Percentiles rank a stretch among this genome's conserved stretches.
These are phyloP conservation scores for Phialocephala subalpina DNA, from an alignment of 2,329 filamentous ascomycete genomes.

Conservation along the genomic window DNA sequence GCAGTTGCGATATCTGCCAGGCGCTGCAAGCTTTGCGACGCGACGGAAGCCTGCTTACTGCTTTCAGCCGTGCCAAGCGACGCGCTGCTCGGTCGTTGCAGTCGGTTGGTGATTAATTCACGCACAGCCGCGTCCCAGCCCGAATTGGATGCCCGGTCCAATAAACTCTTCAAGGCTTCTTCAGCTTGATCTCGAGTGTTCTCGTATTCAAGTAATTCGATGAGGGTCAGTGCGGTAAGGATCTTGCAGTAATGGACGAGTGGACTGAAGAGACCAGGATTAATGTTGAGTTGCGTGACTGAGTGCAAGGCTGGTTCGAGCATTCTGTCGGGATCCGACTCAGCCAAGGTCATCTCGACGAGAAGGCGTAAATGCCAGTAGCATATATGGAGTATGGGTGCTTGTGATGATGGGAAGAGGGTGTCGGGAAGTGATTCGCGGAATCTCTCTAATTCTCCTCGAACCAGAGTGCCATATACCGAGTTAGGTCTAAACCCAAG, in stretches of 20 bases:
- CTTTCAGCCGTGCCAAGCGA: constrained; percentile 17
- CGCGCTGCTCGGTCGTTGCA: constrained; percentile 17
- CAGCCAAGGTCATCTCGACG: constrained; percentile 65
- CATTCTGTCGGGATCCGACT: constrained; percentile 62
- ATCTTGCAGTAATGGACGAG: constrained; percentile 73
- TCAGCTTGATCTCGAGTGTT: constrained; percentile 65
- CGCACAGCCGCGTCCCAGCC: constrained; percentile 66
- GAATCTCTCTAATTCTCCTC: constrained; percentile 70
- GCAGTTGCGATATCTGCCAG: constrained; percentile 60
- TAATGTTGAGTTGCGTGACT: constrained; percentile 63
- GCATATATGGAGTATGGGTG: constrained; percentile 68
- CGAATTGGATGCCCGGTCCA: constrained; percentile 57
- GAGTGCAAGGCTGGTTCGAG: constrained; percentile 68
- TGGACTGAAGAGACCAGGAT: constrained; percentile 64
- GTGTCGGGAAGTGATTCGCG: constrained; percentile 68
- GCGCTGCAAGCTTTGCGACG: constrained; percentile 57
- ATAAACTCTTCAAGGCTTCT: constrained; percentile 61
- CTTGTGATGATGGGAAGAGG: constrained; percentile 56
- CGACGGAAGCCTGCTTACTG: constrained; percentile 35
- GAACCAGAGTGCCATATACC: constrained; percentile 58
- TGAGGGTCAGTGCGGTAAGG: constrained; percentile 66
- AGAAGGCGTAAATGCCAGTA: constrained; percentile 77
- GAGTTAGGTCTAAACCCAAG: constrained; percentile 50
- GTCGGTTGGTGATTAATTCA: constrained; percentile 52
- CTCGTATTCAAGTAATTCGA: constrained; percentile 64